Base-by-base conservation (phyloP, 371 early-diverging fungal genomes). In the Paraphysoderma sedebokerense region DNA sequence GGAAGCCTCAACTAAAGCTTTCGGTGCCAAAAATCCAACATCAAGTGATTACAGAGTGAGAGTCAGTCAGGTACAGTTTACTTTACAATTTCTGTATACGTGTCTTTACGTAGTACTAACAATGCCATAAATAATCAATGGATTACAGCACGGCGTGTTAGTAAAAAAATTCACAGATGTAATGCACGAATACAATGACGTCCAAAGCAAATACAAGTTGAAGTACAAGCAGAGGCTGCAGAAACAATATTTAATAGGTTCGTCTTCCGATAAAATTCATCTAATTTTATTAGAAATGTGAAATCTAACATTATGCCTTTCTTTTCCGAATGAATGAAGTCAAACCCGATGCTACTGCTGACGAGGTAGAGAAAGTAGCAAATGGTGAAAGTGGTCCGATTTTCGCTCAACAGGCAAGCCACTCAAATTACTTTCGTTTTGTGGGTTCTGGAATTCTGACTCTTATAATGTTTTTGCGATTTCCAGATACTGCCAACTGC, bases 201-300 rank as follows among this genome's bases (percentile, higher is more conserved):
- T 83, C 7, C 87, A 90, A 56, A 74, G 72, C 35, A 74, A 78
- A 42, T 85, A 79, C 52, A 77, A 83, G 49, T 76, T 79, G 52
- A 85, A 84, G 56, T 83, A 82, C 54, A 80, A 84, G 52, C 78
- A 78, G 38, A 68, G 87, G 39, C 75, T 88, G 69, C 83, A 85
- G 58, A 61, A 85, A 56, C 88, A 90, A 54, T 80, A 77, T 50
- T 68, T 77, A 46, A 83, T 90, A 59, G 89, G 86, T 85, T 57
- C 48, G 53, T 5, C 17, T 11, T 45, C 4, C 20, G 22, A 26
- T 34, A 26, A 19, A 6, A 52, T 58, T 4, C 5, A 11, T 26
- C 7, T 13, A 9, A 15, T n/a, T 2, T 13, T 22, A 0, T 17
- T 36, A 2, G 5, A 6, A 2, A 17, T 6, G 4, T 4, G 5